Conservation (phyloP, 73 alveolate species). For the Urostyla sp. region DNA sequence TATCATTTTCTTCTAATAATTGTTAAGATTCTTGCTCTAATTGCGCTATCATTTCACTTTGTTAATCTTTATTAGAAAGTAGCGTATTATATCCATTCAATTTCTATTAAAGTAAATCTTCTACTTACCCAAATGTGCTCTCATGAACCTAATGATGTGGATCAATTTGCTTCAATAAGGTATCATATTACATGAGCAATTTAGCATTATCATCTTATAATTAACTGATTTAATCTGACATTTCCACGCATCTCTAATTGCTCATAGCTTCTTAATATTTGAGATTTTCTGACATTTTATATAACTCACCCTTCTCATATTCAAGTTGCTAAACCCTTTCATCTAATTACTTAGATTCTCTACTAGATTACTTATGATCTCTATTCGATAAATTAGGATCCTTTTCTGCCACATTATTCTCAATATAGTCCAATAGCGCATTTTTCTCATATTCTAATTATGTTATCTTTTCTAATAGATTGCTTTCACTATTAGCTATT, state of each 20-base stretch:
- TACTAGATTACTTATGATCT: neutral
- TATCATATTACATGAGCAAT: constrained; percentile 4
- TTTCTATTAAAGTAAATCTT: constrained; percentile 30
- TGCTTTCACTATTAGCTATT: constrained; percentile 11
- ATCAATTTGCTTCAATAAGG: constrained; percentile 15
- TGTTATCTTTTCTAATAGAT: constrained; percentile 34
- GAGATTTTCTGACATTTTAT: constrained; percentile 36
- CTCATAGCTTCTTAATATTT: constrained; percentile 50
- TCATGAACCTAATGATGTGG: constrained; percentile 37
- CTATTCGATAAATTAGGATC: constrained; percentile 6
- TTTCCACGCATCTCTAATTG: constrained; percentile 13
- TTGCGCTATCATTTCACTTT: neutral
- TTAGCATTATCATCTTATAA: constrained; percentile 10
- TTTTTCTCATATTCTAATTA: constrained; percentile 71
- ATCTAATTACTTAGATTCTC: neutral
- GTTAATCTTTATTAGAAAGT: constrained; percentile 16
- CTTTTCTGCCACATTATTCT: constrained; percentile 53
- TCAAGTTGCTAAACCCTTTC: constrained; percentile 21
- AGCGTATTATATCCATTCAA: constrained; percentile 5
- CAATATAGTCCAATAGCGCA: constrained; percentile 70
- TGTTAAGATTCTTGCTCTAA: constrained; percentile 34
- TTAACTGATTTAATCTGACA: constrained; percentile 9
- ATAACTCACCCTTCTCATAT: constrained; percentile 39
- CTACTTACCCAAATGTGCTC: constrained; percentile 29
- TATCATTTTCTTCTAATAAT: constrained; percentile 30